Conservation (phyloP, 495 filamentous ascomycete genomes). For the Neurospora tetraspora region DNA sequence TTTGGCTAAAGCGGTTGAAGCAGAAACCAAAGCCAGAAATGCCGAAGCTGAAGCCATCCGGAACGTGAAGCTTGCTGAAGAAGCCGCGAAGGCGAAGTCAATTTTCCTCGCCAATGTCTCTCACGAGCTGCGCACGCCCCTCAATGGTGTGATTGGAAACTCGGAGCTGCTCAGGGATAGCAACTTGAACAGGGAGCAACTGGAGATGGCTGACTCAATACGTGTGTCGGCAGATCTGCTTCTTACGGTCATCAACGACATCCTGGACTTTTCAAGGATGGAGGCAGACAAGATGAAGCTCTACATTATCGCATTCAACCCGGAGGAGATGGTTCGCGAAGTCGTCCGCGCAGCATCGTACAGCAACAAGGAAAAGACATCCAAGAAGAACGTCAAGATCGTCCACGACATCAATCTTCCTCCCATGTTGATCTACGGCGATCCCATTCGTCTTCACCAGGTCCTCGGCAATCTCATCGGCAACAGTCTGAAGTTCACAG, state of each 20-base stretch:
- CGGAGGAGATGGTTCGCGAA: constrained; percentile 77
- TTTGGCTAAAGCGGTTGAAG: constrained; percentile 65
- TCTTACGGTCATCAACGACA: constrained; percentile 91
- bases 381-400: constrained; percentile 46
- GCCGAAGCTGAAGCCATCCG: constrained; percentile 77
- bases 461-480: constrained; percentile 88
- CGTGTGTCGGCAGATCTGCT: constrained; percentile 82
- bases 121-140: constrained; percentile 74
- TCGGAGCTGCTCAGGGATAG: constrained; percentile 78
- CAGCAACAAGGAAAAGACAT: constrained; percentile 67
- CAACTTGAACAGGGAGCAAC: constrained; percentile 66
- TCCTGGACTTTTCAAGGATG: constrained; percentile 86
- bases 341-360: constrained; percentile 79
- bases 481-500: constrained; percentile 91
- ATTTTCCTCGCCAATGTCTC: constrained; percentile 92
- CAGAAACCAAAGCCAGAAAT: constrained; percentile 72
- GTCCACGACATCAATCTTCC: constrained; percentile 69
- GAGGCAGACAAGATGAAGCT: constrained; percentile 95
- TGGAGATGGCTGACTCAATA: constrained; percentile 87
- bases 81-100: constrained; percentile 81
- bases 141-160: constrained; percentile 86
- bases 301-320: constrained; percentile 73
- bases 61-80: constrained; percentile 81
- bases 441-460: constrained; percentile 83
- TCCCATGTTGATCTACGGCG: constrained; percentile 73